Evolutionary conservation across 768 basidiomycete species (phyloP), one percentile per base, ranked within the genome.

Genomic region (Podaxis sp.): DNA sequence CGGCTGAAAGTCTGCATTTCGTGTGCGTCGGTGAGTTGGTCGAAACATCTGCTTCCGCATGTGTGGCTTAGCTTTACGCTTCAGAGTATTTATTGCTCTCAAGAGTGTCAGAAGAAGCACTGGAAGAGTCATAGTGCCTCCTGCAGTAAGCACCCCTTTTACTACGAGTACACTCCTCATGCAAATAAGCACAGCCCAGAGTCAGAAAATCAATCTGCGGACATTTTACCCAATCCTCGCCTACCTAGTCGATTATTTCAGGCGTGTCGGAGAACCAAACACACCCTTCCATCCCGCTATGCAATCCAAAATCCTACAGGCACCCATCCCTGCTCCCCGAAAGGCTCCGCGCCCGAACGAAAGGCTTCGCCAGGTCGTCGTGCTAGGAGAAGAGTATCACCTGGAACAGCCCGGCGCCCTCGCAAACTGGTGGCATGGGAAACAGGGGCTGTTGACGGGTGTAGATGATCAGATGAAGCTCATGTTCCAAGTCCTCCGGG

Each of bases 201-300:
- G 76, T 2, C 75, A 77, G 55, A 63, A 71, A 17, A 71, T 79
- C 17, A 72, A 76, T 19, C 58, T 80, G 7, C 60, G 62, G 2
- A 57, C 64, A 0, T 77, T 77, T 58, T 71, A 75, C 73, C 75
- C 75, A 0, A 61, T 76, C 52, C 62, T 79, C 13, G 73, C 73
- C 8, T 66, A 59, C 37, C 66, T 75, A 1, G 64, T 69, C n/a
- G 71, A 75, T 19, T 51, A 60, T 2, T 57, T 61, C 15, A 71
- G 68, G 19, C 12, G 58, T 0, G 64, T 71, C 51, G 33, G 57
- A 57, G 55, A 68, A 63, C 33, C 51, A 24, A 17, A 38, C 5
- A 38, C 19, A n/a, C 37, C 37, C 9, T 12, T 37, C 8, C 54
- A 55, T 40, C 54, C 54, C 5, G 54, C 54, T 46, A 46, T 46